These are phyloP conservation scores for Orbilia ellipsospora DNA, from an alignment of 2,329 filamentous ascomycete species.

Conservation along the genomic window DNA sequence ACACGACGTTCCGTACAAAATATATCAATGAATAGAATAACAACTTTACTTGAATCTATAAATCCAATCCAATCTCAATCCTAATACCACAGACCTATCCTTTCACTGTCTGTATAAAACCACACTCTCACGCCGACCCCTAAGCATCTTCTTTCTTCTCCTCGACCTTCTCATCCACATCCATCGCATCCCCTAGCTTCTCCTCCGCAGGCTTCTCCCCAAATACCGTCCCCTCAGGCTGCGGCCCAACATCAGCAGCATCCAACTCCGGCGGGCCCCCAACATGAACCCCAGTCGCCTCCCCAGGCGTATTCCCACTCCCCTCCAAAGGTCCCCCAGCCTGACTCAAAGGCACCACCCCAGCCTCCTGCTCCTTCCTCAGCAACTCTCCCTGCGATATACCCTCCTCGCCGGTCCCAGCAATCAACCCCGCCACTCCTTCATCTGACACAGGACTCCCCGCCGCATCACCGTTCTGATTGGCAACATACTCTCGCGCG, in stretches of 20 bases:
- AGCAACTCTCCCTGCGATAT: constrained; percentile 86
- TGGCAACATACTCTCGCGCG: constrained; percentile 59
- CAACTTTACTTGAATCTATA: too few species aligned
- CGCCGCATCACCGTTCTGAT: constrained; percentile 40
- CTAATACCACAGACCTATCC: too few species aligned
- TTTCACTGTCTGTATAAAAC: too few species aligned
- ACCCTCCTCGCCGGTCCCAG: constrained; percentile 60
- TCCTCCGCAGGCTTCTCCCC: constrained; percentile 24
- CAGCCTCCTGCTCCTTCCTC: constrained; percentile 85
- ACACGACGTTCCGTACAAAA: too few species aligned
- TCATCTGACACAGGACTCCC: constrained; percentile 26
- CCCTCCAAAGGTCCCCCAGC: constrained; percentile 14
- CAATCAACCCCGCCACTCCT: constrained; percentile 23
- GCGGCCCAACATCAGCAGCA: constrained; percentile 85
- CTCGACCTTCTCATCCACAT: constrained; percentile 47
- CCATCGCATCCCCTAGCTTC: constrained; percentile 40
- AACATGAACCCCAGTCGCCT: constrained; percentile 72
- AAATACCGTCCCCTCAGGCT: constrained; percentile 63
- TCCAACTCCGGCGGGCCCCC: constrained; percentile 87
- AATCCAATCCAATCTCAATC: too few species aligned
- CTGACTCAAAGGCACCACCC: constrained; percentile 77
- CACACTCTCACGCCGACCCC: neutral
- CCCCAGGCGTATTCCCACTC: constrained; percentile 60
- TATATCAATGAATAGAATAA: too few species aligned
- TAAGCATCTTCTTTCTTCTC: constrained; percentile 42